Evolutionary conservation across 176 grass and related monocot species (phyloP), one percentile per base, ranked within the genome.

Genomic region (Poa annua): DNA sequence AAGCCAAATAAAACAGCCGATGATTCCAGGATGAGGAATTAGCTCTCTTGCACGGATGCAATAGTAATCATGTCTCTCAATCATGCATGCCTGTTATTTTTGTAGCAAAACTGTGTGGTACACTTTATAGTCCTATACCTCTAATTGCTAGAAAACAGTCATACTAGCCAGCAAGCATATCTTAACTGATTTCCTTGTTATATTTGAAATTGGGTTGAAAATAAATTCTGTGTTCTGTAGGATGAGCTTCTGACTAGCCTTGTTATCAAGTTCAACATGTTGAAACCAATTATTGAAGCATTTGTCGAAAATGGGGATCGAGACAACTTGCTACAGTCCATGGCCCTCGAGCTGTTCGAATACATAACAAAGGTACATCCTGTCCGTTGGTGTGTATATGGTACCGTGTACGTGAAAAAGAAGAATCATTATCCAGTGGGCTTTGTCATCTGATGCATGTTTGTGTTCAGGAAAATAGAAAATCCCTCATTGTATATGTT

Each of bases 261-360:
- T 84, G 63, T 98, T 82, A 88, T 92, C 34, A 88, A 85, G 83
- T 67, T 90, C 47, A 88, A 98, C 90, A 82, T 88, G n/a, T 88
- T 98, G 54, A 88, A 90, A 82, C 89, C 96, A 80, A 84, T 95
- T 83, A 91, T 98, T 16, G 89, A 93, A 7, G 86, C 33, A 38
- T 95, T 98, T 76, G 79, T 81, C 77, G 77, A 98, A 81, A 91
- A 98, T 86, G 92, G 89, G 20, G 48, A 87, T 86, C 88, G 92
- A 83, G 89, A 95, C 77, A 98, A 98, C 77, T 79, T 95, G 90
- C 90, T 98, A 55, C 92, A 95, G 48, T 98, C 92, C 8, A 80
- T 44, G 74, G 73, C 93, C 73, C 88, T 98, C 11, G 96, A 88
- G 66, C 86, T 98, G 74, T 79, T 98, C 29, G 96, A 95, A 78